Conservation (phyloP, 352 stramenopile genomes). For the Globisporangium uncinulatum region DNA sequence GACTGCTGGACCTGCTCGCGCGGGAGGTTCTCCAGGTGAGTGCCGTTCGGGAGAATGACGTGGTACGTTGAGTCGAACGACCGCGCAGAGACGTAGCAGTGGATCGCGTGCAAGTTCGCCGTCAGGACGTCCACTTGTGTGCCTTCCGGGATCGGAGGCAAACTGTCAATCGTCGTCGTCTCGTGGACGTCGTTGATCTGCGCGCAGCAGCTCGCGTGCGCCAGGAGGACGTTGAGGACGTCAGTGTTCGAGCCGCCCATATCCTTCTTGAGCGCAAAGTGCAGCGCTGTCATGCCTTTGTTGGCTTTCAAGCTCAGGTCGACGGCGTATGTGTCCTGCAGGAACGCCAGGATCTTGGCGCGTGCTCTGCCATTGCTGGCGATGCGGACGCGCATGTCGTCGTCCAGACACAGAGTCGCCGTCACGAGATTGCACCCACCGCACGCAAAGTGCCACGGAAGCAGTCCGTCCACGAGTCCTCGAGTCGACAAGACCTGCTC, state of each 20-base stretch:
- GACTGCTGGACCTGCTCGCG: constrained; percentile 29
- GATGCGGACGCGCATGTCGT: constrained; percentile 38
- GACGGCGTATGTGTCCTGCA: constrained; percentile 26
- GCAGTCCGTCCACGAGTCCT: constrained; percentile 26
- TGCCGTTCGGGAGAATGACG: constrained; percentile 42
- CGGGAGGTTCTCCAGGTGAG: constrained; percentile 28
- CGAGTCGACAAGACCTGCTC: constrained; percentile 26
- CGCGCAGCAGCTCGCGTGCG: constrained; percentile 1
- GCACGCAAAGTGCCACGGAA: constrained; percentile 64
- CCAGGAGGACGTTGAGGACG: constrained; percentile 46
- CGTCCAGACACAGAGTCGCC: constrained; percentile 32
- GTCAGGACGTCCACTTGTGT: constrained; percentile 19
- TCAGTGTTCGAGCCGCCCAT: constrained; percentile 33
- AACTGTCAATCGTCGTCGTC: constrained; percentile 33
- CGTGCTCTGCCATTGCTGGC: constrained; percentile 33
- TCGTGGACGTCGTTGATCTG: constrained; percentile 58
- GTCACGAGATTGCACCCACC: constrained; percentile 38
- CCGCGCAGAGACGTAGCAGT: constrained; percentile 39
- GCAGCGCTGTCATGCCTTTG: constrained; percentile 34
- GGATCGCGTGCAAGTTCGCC: constrained; percentile 14
- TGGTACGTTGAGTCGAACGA: constrained; percentile 46
- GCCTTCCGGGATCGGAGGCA: constrained; percentile 29
- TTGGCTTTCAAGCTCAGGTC: constrained; percentile 24
- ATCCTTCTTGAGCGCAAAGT: constrained; percentile 51
- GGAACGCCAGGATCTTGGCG: constrained; percentile 28